Base-by-base conservation (phyloP, 2,329 filamentous ascomycete species). In the Aschersonia sp. region DNA sequence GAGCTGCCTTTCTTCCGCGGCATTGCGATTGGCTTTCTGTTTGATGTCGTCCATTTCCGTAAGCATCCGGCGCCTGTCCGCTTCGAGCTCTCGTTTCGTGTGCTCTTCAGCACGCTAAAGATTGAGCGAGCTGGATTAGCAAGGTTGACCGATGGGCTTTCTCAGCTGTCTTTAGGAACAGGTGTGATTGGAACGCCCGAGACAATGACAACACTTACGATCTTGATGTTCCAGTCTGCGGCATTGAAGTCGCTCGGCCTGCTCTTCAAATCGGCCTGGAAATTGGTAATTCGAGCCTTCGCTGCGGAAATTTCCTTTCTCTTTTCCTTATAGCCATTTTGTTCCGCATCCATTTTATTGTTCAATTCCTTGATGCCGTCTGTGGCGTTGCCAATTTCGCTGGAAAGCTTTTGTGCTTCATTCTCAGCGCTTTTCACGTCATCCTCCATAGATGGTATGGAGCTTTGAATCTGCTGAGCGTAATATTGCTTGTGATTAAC, bases 401-500 rank as follows among this genome's bases (percentile, higher is more conserved):
- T 59, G 30, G 68, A 56, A 2, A 74, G 58, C 6, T 63, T 66
- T 7, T 75, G 71, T 3, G 72, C 73, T 10, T 65, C 64, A 5
- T 62, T 60, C 50, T 87, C 82, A 2, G 74, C 70, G 41, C 69
- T 60, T 20, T 71, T 70, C 31, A 87, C 61, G 7, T 69, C 66
- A 5, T 62, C 65, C 57, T 74, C 75, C 51, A 81, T 78, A 32
- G 71, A 68, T 2, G 66, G 64, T 1, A 82, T 70, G 4, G 77
- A 75, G 5, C 65, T 61, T 38, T 79, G 66, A 28, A 92, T 68
- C 45, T 73, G 65, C 3, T 67, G 58, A 5, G 68, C 66, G 57
- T 97, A 96, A 1, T 66, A 64, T 53, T 85, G 66, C 61, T 94
- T 95, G 4, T 68, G 66, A 48, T 81, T 79, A 43, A 89, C 77